phyloP scores from a whole-genome alignment of 805 yeast genomes.

The Wickerhamomyces canadensis region DNA sequence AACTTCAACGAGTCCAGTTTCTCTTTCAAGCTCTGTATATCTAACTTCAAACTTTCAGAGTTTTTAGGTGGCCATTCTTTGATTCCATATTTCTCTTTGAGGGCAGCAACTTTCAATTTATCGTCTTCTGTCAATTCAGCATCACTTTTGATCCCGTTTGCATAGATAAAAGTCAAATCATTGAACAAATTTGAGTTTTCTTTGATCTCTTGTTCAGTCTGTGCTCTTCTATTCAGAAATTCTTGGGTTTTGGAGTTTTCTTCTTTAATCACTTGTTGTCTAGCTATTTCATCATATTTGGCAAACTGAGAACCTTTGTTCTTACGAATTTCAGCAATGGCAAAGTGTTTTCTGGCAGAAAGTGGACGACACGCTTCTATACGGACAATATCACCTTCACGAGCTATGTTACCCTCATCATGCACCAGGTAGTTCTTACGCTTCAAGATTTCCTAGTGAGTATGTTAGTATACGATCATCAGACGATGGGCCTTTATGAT shows the following conservation, averaged over 20 bases:
- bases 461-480: not conserved
- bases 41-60: constrained; percentile 32
- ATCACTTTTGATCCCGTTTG: constrained; percentile 20
- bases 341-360: constrained; percentile 76
- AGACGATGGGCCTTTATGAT: too few species aligned
- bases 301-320: constrained; percentile 92
- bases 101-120: constrained; percentile 29
- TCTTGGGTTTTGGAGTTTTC: constrained; percentile 51
- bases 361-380: constrained; percentile 86
- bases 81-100: constrained; percentile 41
- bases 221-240: constrained; percentile 46
- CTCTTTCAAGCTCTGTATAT: constrained; percentile 27
- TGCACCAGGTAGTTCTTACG: constrained; percentile 87
- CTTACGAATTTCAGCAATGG: constrained; percentile 85
- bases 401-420: constrained; percentile 86
- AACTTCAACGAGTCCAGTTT: constrained; percentile 22
- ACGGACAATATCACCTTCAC: constrained; percentile 94
- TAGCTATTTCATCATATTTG: constrained; percentile 68
- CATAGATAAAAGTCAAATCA: constrained; percentile 26
- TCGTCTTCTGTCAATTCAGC: constrained; percentile 30
- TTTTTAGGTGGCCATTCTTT: constrained; percentile 41
- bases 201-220: constrained; percentile 23
- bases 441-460: constrained; percentile 51
- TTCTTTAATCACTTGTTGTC: constrained; percentile 57
- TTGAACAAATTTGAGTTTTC: constrained; percentile 25